These are phyloP conservation scores for Globisporangium lucens DNA, from an alignment of 352 stramenopile species.

Conservation along the genomic window DNA sequence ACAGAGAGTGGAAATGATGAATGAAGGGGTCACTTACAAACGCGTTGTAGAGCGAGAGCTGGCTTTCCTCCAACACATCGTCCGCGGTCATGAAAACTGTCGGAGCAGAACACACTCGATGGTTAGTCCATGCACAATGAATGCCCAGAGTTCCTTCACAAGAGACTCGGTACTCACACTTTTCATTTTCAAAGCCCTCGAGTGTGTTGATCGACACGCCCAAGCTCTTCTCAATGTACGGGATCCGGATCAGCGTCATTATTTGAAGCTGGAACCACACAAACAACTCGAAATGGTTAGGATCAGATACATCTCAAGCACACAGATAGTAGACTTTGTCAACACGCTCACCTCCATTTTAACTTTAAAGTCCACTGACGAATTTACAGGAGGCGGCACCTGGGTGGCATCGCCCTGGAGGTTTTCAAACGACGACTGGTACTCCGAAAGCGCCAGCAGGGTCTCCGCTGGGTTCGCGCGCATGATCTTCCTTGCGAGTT, in stretches of 20 bases:
- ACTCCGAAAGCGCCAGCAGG: constrained; percentile 74
- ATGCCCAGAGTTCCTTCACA: background rate
- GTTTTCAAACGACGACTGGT: constrained; percentile 80
- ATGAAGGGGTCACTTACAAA: constrained; percentile 45
- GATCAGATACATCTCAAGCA: background rate
- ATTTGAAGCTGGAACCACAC: constrained; percentile 62
- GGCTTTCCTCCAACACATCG: constrained; percentile 79
- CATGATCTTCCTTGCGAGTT: constrained; percentile 78
- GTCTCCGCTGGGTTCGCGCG: constrained; percentile 79
- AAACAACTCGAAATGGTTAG: background rate
- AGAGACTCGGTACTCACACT: constrained; percentile 39
- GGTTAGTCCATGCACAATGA: background rate
- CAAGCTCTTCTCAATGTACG: constrained; percentile 81
- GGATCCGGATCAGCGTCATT: constrained; percentile 85
- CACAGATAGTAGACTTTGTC: background rate
- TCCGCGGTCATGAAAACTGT: constrained; percentile 83
- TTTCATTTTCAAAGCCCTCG: constrained; percentile 82
- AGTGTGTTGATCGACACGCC: constrained; percentile 69
- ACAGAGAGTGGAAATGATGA: background rate
- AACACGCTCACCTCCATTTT: constrained; percentile 70
- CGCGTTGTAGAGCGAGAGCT: constrained; percentile 74
- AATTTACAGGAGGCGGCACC: constrained; percentile 13
- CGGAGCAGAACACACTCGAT: background rate
- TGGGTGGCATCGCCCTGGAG: constrained; percentile 32
- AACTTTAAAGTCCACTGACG: constrained; percentile 62